Base-by-base conservation (phyloP, 176 grass and related monocot genomes). In the Carex kokanica region DNA sequence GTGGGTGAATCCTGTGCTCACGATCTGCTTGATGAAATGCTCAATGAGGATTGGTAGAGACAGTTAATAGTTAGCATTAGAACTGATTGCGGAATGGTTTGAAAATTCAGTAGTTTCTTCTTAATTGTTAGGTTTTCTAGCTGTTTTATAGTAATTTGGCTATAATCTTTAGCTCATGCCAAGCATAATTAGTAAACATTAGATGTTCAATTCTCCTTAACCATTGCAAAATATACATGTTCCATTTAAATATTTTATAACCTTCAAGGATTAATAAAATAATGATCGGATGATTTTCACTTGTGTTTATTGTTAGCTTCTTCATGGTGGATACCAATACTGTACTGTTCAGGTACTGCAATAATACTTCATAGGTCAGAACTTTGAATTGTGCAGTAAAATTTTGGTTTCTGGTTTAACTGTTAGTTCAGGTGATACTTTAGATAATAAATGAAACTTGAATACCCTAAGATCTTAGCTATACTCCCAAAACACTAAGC, bases 1-100 rank as follows among this genome's bases (percentile, higher is more conserved):
- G 14, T 55, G 0, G 2, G 53, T 55, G 53, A 55, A 31, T 5
- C 6, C 6, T 20, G 21, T 41, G 84, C 78, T 59, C 18, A 43
- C 32, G 14, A 47, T 8, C 0, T 87, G 91, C 55, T 91, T 14
- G 86, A 91, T 61, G 89, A 88, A 93, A 87, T 91, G 89, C 29
- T 45, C 43, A 60, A 24, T 83, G 34, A 69, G 32, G 80, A 9
- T 3, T 49, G 47, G 6, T 67, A 25, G 34, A 43, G 68, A 38
- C 31, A 53, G 52, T 43, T 43, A 43, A 43, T 43, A 43, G 41
- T 43, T 43, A 43, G 41, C 41, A 29, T 32, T 43, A 27, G 9
- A 66, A 18, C 1, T 59, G 8, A 10, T 80, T 18, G 8, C 17
- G 12, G 24, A 63, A 38, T 9, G 54, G 45, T 74, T 55, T 23